Base-by-base conservation (phyloP, 495 filamentous ascomycete species). In the Penicillium tannophilum region DNA sequence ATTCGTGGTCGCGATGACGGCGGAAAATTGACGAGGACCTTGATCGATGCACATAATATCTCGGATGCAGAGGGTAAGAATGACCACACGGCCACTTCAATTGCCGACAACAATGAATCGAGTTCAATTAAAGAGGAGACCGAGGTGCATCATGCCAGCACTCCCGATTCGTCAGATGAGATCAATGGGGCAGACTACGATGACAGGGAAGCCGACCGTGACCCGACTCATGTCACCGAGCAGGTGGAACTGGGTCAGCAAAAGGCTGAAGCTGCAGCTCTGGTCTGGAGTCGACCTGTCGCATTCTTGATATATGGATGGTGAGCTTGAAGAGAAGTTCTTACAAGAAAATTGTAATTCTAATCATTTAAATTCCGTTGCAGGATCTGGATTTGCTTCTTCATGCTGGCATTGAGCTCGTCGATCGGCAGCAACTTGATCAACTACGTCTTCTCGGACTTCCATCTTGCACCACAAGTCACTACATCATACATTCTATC, bases 351-450 rank as follows among this genome's bases (percentile, higher is more conserved):
- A 20, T 14, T 35, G 10, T 5, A n/a, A 8, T 6, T 20, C 43
- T 9, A 54, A 17, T 30, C 16, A 19, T n/a, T 6, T 2, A 14
- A 45, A 46, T 19, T 54, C 19, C 8, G 20, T 26, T 20, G 19
- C 47, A 77, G 76, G 67, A 74, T 79, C 41, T 79, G 74, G 73
- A 24, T 80, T 12, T 72, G 69, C 51, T 78, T 74, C 54, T 79
- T 79, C 53, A 73, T 79, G 52, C 61, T 78, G 30, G 73, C 74
- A 2, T 59, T 80, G 42, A 76, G 74, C 54, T 72, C 71, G 0
- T 60, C 69, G 1, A 77, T 75, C 35, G 71, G 67, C 36, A 55
- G 43, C 51, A 73, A 69, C 26, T 52, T 80, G 28, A 72, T 74
- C 53, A 68, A 73, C 42, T 72, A 73, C 43, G 75, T 75, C 10